phyloP scores from a whole-genome alignment of 2,329 filamentous ascomycete species.

The Teratosphaeriaceae sp. region DNA sequence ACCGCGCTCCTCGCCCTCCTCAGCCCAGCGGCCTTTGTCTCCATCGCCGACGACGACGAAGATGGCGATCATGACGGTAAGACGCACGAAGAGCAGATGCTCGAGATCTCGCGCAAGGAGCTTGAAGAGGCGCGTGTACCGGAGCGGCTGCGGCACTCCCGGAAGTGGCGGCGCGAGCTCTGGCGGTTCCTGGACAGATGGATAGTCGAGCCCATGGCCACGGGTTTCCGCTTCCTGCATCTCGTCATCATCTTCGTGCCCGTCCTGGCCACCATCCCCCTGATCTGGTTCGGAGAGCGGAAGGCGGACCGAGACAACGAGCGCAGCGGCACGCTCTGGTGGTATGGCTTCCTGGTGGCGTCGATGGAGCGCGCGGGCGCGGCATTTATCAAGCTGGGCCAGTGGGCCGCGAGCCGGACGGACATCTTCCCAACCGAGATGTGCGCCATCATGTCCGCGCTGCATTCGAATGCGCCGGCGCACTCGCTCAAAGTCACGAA shows the following conservation, averaged over 20 bases:
- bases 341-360: conserved; percentile 82
- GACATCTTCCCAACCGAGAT: conserved; percentile 94
- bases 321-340: conserved; percentile 78
- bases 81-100: conserved; percentile 80
- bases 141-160: conserved; percentile 54
- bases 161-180: conserved; percentile 51
- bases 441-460: conserved; percentile 86
- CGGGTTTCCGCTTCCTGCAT: conserved; percentile 80
- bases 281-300: conserved; percentile 69
- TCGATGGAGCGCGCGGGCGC: conserved; percentile 91
- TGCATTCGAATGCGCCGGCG: conserved; percentile 90
- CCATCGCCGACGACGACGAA: conserved; percentile 45
- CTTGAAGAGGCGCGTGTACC: conserved; percentile 59
- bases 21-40: conserved; percentile 53
- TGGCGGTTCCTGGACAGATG: conserved; percentile 64
- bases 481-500: conserved; percentile 79
- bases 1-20: conserved; percentile 37
- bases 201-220: conserved; percentile 78
- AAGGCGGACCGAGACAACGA: conserved; percentile 63
- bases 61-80: conserved; percentile 42
- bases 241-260: conserved; percentile 85
- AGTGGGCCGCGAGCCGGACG: conserved; percentile 95
- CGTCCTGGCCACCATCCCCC: conserved; percentile 72
- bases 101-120: conserved; percentile 72
- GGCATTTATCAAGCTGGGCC: conserved; percentile 97